A percentile compares a stretch with the other conserved stretches of the same genome.
Conservation (phyloP, 169 alveolate species). For the Plasmodium adleri region DNA sequence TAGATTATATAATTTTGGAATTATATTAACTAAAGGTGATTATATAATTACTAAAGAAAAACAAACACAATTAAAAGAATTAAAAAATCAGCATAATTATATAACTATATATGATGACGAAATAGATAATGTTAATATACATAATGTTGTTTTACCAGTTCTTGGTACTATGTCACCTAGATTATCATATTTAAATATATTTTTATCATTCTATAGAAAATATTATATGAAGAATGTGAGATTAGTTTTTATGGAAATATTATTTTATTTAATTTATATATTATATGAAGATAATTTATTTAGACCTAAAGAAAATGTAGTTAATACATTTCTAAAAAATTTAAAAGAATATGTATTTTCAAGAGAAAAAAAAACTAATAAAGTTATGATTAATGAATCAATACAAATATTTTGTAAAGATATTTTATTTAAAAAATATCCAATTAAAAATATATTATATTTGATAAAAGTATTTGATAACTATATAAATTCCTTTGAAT, state of each 20-base stretch:
- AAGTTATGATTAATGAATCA: slow-evolving; percentile 10
- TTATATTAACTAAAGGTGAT: slow-evolving; percentile 36
- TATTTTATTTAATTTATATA: slow-evolving; percentile 64
- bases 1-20: slow-evolving; percentile 66
- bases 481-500: slow-evolving; percentile 72
- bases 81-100: slow-evolving; percentile 57
- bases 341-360: background rate
- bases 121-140: slow-evolving; percentile 9
- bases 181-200: slow-evolving; percentile 46
- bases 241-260: slow-evolving; percentile 67
- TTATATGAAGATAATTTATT: slow-evolving; percentile 62
- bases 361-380: background rate
- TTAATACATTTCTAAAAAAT: slow-evolving; percentile 14
- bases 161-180: slow-evolving; percentile 61
- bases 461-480: slow-evolving; percentile 59
- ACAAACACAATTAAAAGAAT: slow-evolving; percentile 18
- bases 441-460: slow-evolving; percentile 38
- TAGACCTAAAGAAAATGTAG: background rate
- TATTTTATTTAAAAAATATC: slow-evolving; percentile 36
- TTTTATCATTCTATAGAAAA: slow-evolving; percentile 48
- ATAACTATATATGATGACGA: slow-evolving; percentile 23
- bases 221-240: slow-evolving; percentile 16
- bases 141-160: slow-evolving; percentile 74
- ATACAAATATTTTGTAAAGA: slow-evolving; percentile 26
- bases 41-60: slow-evolving; percentile 48